phyloP scores from a whole-genome alignment of 2,329 filamentous ascomycete species.

The Ophiostoma triangulosporum region DNA sequence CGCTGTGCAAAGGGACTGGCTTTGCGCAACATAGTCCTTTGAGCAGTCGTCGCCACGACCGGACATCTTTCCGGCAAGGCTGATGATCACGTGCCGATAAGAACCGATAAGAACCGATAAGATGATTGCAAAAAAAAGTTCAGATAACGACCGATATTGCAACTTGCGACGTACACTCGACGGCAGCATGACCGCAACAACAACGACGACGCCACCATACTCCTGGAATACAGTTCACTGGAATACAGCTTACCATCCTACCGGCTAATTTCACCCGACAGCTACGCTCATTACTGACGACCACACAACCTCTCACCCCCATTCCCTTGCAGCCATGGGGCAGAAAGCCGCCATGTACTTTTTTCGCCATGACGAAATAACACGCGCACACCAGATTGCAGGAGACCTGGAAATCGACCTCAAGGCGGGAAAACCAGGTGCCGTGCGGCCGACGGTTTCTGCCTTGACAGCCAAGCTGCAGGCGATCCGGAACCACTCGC shows the following conservation, averaged over 20 bases:
- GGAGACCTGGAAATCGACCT: constrained; percentile 3
- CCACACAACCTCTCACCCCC: background rate
- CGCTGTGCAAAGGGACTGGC: too few species aligned
- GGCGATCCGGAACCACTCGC: constrained; percentile 11
- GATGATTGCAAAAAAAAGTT: background rate
- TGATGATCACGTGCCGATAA: background rate
- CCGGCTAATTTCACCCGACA: background rate
- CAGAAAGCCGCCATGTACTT: background rate
- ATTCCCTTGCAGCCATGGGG: background rate
- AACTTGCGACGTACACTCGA: too few species aligned
- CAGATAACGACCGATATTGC: background rate
- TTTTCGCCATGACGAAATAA: constrained; percentile 1
- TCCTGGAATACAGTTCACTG: too few species aligned
- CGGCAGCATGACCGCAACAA: too few species aligned
- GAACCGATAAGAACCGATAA: background rate
- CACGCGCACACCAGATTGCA: background rate
- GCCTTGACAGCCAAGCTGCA: constrained; percentile 7
- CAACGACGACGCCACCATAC: too few species aligned
- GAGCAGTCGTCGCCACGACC: background rate
- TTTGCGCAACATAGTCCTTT: too few species aligned
- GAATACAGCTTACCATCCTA: too few species aligned
- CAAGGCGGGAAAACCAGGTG: constrained; percentile 7
- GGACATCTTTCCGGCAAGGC: too few species aligned
- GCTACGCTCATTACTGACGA: background rate
- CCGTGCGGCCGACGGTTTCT: constrained; percentile 8